Evolutionary conservation across 345 rosid species (phyloP), one percentile per base, ranked within the genome.

Genomic region (Physaria fendleri): DNA sequence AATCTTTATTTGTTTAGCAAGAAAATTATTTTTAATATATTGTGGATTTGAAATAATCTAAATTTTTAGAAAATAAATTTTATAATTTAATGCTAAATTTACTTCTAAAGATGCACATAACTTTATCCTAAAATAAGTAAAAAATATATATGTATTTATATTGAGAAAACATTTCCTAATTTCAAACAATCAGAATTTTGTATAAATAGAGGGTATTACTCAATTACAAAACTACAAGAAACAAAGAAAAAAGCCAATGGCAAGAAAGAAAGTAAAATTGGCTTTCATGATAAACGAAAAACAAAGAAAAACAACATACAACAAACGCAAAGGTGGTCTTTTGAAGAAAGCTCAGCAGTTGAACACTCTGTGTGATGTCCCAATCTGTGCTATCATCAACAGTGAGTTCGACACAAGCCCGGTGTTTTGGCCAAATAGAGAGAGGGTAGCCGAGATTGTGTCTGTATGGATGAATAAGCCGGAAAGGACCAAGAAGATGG

Each of bases 301-400:
- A 1, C 54, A 77, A 20, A 80, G 88, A 32, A 84, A 71, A 50
- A 80, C 81, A 30, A 80, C 90, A 2, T 80, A 43, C 70, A 86
- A 77, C 78, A 86, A 84, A 56, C 74, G 95, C 58, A 79, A 80
- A 64, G 77, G 56, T 37, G 95, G 90, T 0, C 2, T 86, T 24
- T 29, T 84, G 68, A 86, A 83, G 76, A 86, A 86, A 69, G 82
- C 80, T 38, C 49, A 73, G 13, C 90, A 86, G 72, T 60, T 84
- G n/a, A 74, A 72, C 42, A 81, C 78, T 8, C 79, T 83, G 0
- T 86, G 93, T 16, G 93, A 73, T 8, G 72, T 85, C 27, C 74
- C 77, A 1, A 77, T 82, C 2, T 83, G 83, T 12, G 76, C 79
- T 0, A 41, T 79, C 22, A 16, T 83, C 49, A 62, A 73, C n/a